Evolutionary conservation across 768 basidiomycete species (phyloP), one percentile per base, ranked within the genome.

Genomic region (Leccinum fibrillosum): DNA sequence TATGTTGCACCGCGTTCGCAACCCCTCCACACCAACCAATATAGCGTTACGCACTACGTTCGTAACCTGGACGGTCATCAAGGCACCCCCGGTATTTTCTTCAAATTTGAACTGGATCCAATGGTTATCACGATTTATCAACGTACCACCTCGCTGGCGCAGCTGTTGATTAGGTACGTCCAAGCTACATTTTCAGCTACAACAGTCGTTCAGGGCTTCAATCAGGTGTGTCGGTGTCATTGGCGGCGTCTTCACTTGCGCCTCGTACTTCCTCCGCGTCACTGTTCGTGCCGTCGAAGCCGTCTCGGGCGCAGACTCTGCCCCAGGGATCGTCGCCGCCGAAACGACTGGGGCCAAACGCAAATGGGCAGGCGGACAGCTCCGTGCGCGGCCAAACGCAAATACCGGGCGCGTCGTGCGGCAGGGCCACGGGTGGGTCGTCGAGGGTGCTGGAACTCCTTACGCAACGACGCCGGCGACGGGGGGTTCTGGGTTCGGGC

Each of bases 41-140:
- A 98, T 75, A 92, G 91, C 49, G 96, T 98, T 5, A 98, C 93
- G 0, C 93, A 97, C 74, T 96, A 98, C 64, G 86, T 83, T 2
- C 85, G 91, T 30, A 79, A 82, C 17, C 76, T 97, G 2, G 76
- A 84, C 19, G 89, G 92, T 68, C 84, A 90, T 62, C 75, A 78
- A 15, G 92, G 90, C 7, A 88, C 92, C 0, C 96, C 96, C 0
- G 95, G 92, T 15, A 96, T 98, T 69, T 98, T 96, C 80, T 97
- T 98, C 88, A 97, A 98, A 74, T 98, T 93, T 71, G 95, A 99
- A 58, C 75, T 98, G 37, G 96, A 99, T 69, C 94, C 95, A 1
- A 82, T 98, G 74, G 79, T 83, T 23, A 80, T 98, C 58, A 88
- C 85, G 0, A 85, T 98, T 54, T 83, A 90, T 66, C 94, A 98